Conservation (phyloP, 2,329 filamentous ascomycete species). For the Hyphodiscus sp. region DNA sequence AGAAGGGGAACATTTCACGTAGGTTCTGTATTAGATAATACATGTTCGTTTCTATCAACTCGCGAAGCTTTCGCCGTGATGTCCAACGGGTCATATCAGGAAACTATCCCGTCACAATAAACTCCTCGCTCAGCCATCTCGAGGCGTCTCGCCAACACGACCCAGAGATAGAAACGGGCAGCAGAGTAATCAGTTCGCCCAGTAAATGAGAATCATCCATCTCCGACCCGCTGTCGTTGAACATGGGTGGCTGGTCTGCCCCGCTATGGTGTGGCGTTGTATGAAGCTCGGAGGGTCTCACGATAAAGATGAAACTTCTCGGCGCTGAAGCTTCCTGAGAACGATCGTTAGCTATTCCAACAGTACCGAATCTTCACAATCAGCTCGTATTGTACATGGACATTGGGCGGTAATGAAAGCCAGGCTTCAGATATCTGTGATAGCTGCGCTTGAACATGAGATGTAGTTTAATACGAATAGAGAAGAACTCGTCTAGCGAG, state of each 20-base stretch:
- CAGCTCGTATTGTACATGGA: not conserved
- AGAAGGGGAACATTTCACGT: no score
- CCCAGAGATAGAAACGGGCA: not conserved
- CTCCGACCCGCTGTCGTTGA: constrained; percentile 3
- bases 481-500: not conserved
- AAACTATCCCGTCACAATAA: not conserved
- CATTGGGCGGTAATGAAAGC: not conserved
- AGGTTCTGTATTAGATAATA: not conserved
- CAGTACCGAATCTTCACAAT: not conserved
- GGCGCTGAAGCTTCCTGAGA: constrained; percentile 8
- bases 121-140: not conserved
- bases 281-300: constrained; percentile 24
- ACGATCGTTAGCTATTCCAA: not conserved
- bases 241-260: not conserved
- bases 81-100: not conserved
- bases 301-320: constrained; percentile 25
- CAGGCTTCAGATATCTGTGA: no score
- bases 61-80: not conserved
- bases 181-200: constrained; percentile 7
- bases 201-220: not conserved
- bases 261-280: constrained; percentile 18
- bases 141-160: not conserved
- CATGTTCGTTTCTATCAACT: not conserved
- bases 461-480: not conserved
- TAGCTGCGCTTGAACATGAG: not conserved